phyloP scores from a whole-genome alignment of 768 basidiomycete species.

The Gymnopilus junonius region DNA sequence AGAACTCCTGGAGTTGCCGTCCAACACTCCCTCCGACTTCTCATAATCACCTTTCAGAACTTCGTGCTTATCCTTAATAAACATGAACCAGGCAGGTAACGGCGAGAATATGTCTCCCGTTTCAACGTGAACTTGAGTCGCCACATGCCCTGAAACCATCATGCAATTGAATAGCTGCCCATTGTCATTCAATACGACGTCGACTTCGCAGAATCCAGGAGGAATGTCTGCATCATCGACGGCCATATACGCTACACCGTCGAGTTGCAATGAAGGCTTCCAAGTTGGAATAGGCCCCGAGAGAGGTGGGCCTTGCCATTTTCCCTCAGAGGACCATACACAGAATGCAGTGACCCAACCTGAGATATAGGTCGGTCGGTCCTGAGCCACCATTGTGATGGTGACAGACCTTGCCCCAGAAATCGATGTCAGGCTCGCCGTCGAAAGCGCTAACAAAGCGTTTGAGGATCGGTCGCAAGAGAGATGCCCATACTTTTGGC shows the following conservation, averaged over 20 bases:
- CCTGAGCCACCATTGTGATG: constrained; percentile 9
- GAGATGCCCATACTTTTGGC: constrained; percentile 17
- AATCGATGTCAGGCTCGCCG: constrained; percentile 13
- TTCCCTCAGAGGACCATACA: constrained; percentile 20
- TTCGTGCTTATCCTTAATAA: constrained; percentile 13
- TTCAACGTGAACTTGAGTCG: constrained; percentile 6
- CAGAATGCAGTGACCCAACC: constrained; percentile 29
- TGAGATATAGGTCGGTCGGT: constrained; percentile 9
- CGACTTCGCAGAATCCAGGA: constrained; percentile 24
- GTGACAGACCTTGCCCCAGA: constrained; percentile 21
- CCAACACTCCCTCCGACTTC: neutral
- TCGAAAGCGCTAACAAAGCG: constrained; percentile 29
- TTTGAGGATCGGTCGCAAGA: constrained; percentile 19
- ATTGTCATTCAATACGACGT: constrained; percentile 25
- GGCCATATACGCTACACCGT: constrained; percentile 9
- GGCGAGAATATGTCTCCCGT: constrained; percentile 21
- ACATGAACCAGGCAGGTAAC: constrained; percentile 26
- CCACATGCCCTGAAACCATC: constrained; percentile 29
- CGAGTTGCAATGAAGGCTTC: constrained; percentile 2
- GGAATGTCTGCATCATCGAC: constrained; percentile 15
- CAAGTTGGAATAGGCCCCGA: neutral
- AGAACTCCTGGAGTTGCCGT: too few relatives aligned
- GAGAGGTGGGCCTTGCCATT: constrained; percentile 15
- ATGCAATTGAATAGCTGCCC: constrained; percentile 19
- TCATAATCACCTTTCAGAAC: neutral